phyloP scores from a whole-genome alignment of 805 yeast species.

The Wickerhamia fluorescens region DNA sequence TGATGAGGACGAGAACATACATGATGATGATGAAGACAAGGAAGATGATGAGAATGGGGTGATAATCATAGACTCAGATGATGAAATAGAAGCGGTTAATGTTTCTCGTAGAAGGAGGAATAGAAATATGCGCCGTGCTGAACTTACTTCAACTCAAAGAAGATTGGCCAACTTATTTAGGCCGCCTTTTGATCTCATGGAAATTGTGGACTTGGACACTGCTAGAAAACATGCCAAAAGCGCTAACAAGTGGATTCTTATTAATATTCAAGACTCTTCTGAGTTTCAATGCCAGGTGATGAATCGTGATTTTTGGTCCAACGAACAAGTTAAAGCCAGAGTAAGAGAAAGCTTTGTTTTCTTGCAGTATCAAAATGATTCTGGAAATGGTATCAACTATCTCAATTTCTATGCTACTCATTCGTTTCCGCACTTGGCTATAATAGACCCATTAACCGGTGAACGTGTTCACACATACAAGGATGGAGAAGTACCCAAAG shows the following conservation, averaged over 20 bases:
- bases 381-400: constrained; percentile 67
- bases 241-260: constrained; percentile 70
- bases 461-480: constrained; percentile 78
- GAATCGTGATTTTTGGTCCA: constrained; percentile 92
- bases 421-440: constrained; percentile 81
- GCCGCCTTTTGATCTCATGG: constrained; percentile 90
- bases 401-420: constrained; percentile 63
- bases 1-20: constrained; percentile 8
- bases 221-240: constrained; percentile 66
- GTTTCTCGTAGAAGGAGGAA: constrained; percentile 17
- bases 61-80: constrained; percentile 17
- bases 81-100: constrained; percentile 8
- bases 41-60: constrained; percentile 12
- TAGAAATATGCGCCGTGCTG: constrained; percentile 22
- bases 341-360: constrained; percentile 70
- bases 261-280: constrained; percentile 79
- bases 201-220: constrained; percentile 56
- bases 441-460: constrained; percentile 92
- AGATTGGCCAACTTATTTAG: constrained; percentile 77
- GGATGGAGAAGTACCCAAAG: constrained; percentile 51
- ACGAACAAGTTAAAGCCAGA: constrained; percentile 51
- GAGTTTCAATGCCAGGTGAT: constrained; percentile 86
- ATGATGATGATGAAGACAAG: constrained; percentile 31
- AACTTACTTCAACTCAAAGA: constrained; percentile 47
- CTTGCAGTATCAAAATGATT: constrained; percentile 76